Evolutionary conservation across 2,329 filamentous ascomycete species (phyloP).

Genomic region (Alternaria viburni): DNA sequence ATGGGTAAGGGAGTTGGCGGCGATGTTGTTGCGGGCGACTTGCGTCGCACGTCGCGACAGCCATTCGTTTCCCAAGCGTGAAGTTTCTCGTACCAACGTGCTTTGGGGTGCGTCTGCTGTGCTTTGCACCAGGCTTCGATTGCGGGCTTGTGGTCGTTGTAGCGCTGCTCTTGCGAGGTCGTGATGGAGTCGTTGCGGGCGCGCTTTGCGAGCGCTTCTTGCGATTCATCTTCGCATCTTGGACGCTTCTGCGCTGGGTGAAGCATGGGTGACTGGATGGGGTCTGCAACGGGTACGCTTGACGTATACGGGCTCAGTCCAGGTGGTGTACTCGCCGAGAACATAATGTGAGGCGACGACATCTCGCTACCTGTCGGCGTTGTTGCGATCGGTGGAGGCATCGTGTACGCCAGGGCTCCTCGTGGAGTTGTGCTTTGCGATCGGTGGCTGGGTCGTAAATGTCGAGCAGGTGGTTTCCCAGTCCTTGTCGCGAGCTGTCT

Average conservation of each 20-base stretch:
- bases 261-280: not conserved
- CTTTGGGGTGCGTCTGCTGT: not conserved
- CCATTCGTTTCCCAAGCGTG: not conserved
- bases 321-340: not conserved
- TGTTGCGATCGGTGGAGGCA: not conserved
- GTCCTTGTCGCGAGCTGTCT: not conserved
- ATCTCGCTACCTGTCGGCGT: not conserved
- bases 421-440: not conserved
- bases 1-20: accelerated
- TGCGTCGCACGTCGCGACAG: not conserved
- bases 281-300: too few relatives aligned
- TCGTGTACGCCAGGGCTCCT: not conserved
- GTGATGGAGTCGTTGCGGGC: not conserved
- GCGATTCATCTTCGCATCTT: not conserved
- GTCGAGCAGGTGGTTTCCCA: not conserved
- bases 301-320: not conserved
- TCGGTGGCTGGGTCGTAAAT: not conserved
- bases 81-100: not conserved
- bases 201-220: not conserved
- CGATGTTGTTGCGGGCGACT: too few relatives aligned
- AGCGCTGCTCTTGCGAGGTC: not conserved
- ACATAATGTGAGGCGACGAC: not conserved
- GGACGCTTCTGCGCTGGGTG: not conserved
- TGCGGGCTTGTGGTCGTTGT: not conserved
- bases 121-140: not conserved